Evolutionary conservation across 2,329 filamentous ascomycete species (phyloP), one percentile per base, ranked within the genome.

Genomic region (Xylaria sp.): DNA sequence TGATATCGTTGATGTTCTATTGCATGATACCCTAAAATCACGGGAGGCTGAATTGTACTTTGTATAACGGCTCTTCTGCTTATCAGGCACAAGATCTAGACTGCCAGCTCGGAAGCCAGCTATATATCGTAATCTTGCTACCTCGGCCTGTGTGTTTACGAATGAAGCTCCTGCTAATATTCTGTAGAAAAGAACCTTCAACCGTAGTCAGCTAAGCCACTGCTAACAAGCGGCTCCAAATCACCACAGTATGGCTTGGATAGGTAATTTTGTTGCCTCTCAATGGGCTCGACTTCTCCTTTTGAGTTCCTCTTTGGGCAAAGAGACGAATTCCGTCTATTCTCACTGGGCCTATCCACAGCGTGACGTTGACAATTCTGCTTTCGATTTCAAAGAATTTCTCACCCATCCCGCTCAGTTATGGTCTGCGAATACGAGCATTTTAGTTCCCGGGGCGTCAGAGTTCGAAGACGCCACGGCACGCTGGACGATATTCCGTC

Each of bases 401-500:
- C 39, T 60, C 4, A 36, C 59, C 3, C 12, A 62, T 15, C 41
- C 41, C 13, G 41, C 41, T 23, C 31, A 41, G 2, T n/a, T 41
- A 13, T 63, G 60, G 60, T 46, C 60, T 15, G 12, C 60, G 18
- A 46, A 46, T 28, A 63, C 60, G 1, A 56, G 23, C 10, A 13
- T 63, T 9, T 46, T 51, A 15, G 56, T 55, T 23, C 36, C 23
- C 1, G 60, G 39, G 3, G 8, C 28, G 12, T 9, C 20, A 10
- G 9, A n/a, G 13, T 63, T 63, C 33, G 23, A 55, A 23, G 25
- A 46, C 33, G 60, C 31, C 2, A 63, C 60, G 15, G 49, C 25
- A 25, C 36, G 60, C 8, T 63, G 60, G 60, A 63, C 49, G 1
- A 28, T 63, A 46, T 63, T 41, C 8, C 23, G 20, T 9, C 36